Percentiles rank a stretch among this genome's conserved stretches.
phyloP scores from a whole-genome alignment of 1,284 basidiomycete species.

The Trametes pubescens region DNA sequence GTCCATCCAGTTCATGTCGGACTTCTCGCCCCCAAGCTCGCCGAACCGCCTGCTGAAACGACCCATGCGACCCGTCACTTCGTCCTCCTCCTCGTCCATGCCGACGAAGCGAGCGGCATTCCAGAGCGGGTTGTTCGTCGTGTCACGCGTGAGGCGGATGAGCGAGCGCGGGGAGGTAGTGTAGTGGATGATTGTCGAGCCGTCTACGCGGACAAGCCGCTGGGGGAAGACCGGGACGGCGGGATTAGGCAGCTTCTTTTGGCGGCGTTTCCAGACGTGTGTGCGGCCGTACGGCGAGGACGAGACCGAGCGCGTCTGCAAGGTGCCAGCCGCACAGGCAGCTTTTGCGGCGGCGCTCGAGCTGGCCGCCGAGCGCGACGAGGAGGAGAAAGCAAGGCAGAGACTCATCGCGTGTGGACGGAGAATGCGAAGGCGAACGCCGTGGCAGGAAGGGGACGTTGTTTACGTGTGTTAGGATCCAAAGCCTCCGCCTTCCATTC shows the following conservation, averaged over 20 bases:
- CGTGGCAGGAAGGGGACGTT: background rate
- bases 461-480: conserved; percentile 1
- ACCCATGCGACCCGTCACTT: conserved; percentile 78
- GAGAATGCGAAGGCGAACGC: background rate
- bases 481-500: conserved; percentile 2
- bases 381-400: conserved; percentile 6
- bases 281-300: conserved; percentile 79
- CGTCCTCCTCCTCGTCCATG: conserved; percentile 69
- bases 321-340: background rate
- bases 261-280: conserved; percentile 76
- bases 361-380: conserved; percentile 6
- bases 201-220: conserved; percentile 83
- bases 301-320: conserved; percentile 57
- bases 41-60: conserved; percentile 83
- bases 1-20: conserved; percentile 52
- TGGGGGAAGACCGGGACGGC: conserved; percentile 87
- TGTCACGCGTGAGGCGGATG: conserved; percentile 81
- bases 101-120: conserved; percentile 58
- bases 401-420: conserved; percentile 4
- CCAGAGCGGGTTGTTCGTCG: conserved; percentile 87
- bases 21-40: conserved; percentile 55
- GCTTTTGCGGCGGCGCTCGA: background rate
- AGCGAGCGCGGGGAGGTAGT: conserved; percentile 84
- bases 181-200: conserved; percentile 86
- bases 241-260: conserved; percentile 76